phyloP scores from a whole-genome alignment of 257 asterid species.

The Mitragyna speciosa region DNA sequence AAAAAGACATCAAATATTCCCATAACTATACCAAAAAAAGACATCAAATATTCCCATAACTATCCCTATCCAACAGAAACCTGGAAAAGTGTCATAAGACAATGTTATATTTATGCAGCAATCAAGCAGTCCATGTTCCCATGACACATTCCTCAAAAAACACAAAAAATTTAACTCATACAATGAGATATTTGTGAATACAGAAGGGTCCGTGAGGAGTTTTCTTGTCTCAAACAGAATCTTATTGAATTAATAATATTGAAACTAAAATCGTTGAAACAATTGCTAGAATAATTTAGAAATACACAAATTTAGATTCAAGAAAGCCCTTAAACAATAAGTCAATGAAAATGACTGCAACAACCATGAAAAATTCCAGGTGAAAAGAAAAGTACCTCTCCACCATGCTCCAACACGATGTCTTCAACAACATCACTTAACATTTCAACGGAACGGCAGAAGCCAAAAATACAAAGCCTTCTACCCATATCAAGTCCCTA shows the following conservation, averaged over 20 bases:
- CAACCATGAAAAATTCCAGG: not conserved
- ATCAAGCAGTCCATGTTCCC: not conserved
- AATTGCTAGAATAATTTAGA: not conserved
- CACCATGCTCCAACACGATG: conserved; percentile 95
- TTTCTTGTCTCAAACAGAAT: conserved; percentile 3
- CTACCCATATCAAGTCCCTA: conserved; percentile 92
- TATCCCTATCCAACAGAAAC: not conserved
- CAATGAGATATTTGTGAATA: not conserved
- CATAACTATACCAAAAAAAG: not conserved
- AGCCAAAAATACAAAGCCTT: conserved; percentile 90
- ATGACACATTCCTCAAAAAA: not conserved
- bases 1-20: not conserved
- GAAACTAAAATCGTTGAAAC: not conserved
- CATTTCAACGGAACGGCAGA: conserved; percentile 97
- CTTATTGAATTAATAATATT: not conserved
- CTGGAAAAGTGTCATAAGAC: not conserved
- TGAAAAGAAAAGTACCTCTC: conserved; percentile 62
- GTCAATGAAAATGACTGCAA: not conserved
- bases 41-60: not conserved
- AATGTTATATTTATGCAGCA: not conserved
- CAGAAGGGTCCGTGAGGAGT: not conserved
- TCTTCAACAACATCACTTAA: conserved; percentile 97
- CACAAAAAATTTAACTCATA: not conserved
- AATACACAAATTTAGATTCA: not conserved
- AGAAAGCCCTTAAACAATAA: not conserved